These are phyloP conservation scores for Blepharisma stoltei DNA, from an alignment of 73 alveolate genomes.

Conservation along the genomic window DNA sequence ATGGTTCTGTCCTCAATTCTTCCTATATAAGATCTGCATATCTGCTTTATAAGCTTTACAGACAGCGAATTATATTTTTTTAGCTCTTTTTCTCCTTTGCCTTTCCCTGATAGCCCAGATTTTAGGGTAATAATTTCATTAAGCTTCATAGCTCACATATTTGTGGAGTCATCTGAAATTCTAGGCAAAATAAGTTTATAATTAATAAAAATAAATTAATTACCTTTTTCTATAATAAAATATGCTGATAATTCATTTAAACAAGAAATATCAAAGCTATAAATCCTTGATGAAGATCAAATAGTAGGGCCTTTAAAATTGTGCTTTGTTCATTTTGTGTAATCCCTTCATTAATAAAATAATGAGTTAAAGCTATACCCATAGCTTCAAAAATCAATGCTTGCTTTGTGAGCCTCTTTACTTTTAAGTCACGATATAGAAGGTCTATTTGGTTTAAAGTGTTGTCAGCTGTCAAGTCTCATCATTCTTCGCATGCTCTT, in stretches of 20 bases:
- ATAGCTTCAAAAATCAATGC: constrained; percentile 19
- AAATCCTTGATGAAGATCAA: constrained; percentile 22
- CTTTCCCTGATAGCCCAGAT: too few species aligned
- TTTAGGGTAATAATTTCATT: neutral
- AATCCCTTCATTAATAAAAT: neutral
- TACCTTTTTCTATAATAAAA: too few species aligned
- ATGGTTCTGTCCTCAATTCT: constrained; percentile 15
- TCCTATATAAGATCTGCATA: constrained; percentile 14
- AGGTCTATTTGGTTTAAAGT: neutral
- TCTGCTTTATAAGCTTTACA: neutral
- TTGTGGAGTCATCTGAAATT: neutral
- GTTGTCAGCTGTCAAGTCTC: constrained; percentile 22
- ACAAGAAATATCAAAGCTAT: neutral
- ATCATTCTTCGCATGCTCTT: neutral
- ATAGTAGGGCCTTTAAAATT: neutral
- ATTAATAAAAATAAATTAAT: too few species aligned
- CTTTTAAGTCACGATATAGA: neutral
- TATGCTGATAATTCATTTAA: too few species aligned
- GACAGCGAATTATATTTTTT: constrained; percentile 6
- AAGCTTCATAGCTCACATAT: neutral
- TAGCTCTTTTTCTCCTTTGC: neutral
- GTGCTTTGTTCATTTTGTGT: neutral
- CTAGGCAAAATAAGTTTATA: neutral
- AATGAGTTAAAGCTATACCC: constrained; percentile 3
- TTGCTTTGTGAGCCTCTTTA: neutral